Conservation (phyloP, 352 stramenopile genomes). For the Globisporangium recalcitrans region DNA sequence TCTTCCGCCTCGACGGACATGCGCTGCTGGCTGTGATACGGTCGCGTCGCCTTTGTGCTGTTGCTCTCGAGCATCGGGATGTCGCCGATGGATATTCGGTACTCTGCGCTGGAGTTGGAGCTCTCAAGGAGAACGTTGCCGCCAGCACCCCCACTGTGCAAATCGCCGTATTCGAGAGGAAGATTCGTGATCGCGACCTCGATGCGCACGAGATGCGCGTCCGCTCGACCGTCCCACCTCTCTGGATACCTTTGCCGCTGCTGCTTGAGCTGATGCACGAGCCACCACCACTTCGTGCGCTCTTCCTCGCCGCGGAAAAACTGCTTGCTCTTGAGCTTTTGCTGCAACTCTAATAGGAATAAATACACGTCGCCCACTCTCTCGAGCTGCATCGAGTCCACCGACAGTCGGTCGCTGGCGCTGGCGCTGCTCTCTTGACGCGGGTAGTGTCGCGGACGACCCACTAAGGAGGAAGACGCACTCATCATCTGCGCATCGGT, state of each 20-base stretch:
- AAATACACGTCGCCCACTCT: constrained; percentile 16
- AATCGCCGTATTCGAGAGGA: constrained; percentile 9
- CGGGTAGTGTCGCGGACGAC: background rate
- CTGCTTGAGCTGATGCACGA: constrained; percentile 29
- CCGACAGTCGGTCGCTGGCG: constrained; percentile 2
- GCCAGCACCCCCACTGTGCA: background rate
- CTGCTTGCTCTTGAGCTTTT: constrained; percentile 18
- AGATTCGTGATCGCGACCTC: constrained; percentile 29
- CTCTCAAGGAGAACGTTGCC: background rate
- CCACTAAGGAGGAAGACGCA: background rate
- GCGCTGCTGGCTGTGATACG: background rate
- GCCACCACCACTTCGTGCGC: constrained; percentile 33
- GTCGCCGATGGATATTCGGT: constrained; percentile 12
- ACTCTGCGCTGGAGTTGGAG: constrained; percentile 6
- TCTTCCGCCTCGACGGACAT: constrained; percentile 3
- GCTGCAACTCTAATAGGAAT: constrained; percentile 23
- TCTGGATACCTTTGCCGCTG: constrained; percentile 23
- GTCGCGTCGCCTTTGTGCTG: background rate
- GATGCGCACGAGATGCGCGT: constrained; percentile 25
- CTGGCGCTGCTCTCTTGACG: background rate
- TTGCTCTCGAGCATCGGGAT: constrained; percentile 14
- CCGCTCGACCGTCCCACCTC: constrained; percentile 20
- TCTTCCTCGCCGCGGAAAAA: constrained; percentile 29
- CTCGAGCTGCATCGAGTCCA: constrained; percentile 11
- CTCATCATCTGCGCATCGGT: background rate